Conservation (phyloP, 495 filamentous ascomycete species). For the Penicillium egyptiacum region DNA sequence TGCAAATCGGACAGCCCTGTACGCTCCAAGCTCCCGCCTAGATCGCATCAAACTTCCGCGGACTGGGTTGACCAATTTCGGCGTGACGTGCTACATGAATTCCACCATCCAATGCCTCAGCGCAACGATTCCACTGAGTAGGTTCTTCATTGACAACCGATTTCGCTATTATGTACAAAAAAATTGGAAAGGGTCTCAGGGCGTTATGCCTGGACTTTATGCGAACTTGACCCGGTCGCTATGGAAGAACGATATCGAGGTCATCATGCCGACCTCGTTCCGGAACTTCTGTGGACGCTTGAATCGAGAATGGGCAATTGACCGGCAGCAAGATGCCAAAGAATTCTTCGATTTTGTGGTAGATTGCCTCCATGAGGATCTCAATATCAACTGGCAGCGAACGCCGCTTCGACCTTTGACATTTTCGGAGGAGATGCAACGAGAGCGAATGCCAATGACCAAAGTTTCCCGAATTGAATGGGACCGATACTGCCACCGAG, state of each 20-base stretch:
- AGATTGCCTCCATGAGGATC: slow-evolving; percentile 71
- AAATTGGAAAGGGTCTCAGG: slow-evolving; percentile 71
- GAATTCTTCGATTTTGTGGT: slow-evolving; percentile 75
- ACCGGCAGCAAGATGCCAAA: slow-evolving; percentile 74
- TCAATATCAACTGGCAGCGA: slow-evolving; percentile 65
- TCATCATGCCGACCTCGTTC: slow-evolving; percentile 53
- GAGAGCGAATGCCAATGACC: slow-evolving; percentile 61
- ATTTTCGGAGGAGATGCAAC: slow-evolving; percentile 58
- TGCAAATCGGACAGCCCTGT: slow-evolving; percentile 47
- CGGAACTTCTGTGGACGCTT: slow-evolving; percentile 58
- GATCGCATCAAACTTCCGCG: slow-evolving; percentile 55
- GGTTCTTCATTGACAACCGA: slow-evolving; percentile 61
- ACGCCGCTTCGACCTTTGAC: slow-evolving; percentile 60
- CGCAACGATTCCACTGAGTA: slow-evolving; percentile 67
- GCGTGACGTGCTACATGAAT: slow-evolving; percentile 90
- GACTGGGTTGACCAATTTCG: slow-evolving; percentile 79
- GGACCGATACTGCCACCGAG: slow-evolving; percentile 66
- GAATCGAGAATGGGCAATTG: slow-evolving; percentile 59
- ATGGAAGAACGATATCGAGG: slow-evolving; percentile 68
- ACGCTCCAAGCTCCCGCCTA: slow-evolving; percentile 42
- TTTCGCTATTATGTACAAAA: slow-evolving; percentile 60
- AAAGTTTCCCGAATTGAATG: slow-evolving; percentile 65
- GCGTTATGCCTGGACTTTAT: slow-evolving; percentile 74
- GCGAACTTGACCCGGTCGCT: slow-evolving; percentile 72
- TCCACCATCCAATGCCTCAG: slow-evolving; percentile 79